Evolutionary conservation across 352 stramenopile species (phyloP).

Genomic region (Phytophthora melonis): DNA sequence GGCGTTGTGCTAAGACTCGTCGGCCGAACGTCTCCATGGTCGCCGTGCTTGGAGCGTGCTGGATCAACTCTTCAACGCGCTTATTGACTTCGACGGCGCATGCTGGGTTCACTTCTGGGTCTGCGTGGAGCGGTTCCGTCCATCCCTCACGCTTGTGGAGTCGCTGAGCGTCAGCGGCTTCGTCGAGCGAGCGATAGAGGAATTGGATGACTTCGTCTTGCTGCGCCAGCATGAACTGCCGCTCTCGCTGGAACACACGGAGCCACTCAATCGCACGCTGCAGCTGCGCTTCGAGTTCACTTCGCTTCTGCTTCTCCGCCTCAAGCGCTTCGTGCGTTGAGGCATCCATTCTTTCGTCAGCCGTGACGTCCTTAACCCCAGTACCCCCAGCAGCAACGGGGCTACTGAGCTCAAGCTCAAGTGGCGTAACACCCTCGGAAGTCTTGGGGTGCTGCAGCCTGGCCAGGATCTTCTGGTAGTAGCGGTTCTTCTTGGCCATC

Average conservation of each 20-base stretch:
- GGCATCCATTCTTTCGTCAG: neutral
- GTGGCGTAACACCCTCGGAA: neutral
- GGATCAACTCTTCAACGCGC: constrained; percentile 36
- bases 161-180: constrained; percentile 31
- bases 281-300: constrained; percentile 43
- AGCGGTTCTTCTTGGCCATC: constrained; percentile 74
- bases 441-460: constrained; percentile 49
- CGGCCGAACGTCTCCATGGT: constrained; percentile 53
- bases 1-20: constrained; percentile 35
- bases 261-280: constrained; percentile 58
- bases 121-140: neutral
- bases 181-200: constrained; percentile 49
- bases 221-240: constrained; percentile 65
- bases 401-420: constrained; percentile 21
- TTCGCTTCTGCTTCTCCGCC: constrained; percentile 23
- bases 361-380: constrained; percentile 7
- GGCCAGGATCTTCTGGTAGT: constrained; percentile 76
- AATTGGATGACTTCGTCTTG: constrained; percentile 80
- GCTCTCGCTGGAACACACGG: constrained; percentile 57
- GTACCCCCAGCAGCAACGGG: neutral
- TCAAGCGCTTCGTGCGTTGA: neutral
- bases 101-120: neutral
- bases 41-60: constrained; percentile 32
- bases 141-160: neutral
- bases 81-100: neutral